These are phyloP conservation scores for Carex littledalei DNA, from an alignment of 176 grass and related monocot species.

Conservation along the genomic window DNA sequence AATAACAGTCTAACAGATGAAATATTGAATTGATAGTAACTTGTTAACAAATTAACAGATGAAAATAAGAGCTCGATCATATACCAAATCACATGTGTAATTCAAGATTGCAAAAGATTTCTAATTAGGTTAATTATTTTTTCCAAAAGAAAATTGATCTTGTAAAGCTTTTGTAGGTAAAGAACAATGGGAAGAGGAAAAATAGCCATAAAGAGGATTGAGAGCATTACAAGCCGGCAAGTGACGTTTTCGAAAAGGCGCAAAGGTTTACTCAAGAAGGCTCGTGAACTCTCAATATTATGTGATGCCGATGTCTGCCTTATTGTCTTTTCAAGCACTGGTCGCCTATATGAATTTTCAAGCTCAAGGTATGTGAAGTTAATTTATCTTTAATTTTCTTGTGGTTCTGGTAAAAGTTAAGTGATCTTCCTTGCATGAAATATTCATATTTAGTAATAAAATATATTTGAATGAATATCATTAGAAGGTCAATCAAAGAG, in stretches of 20 bases:
- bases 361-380: background rate
- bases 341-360: constrained; percentile 14
- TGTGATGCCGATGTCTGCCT: constrained; percentile 19
- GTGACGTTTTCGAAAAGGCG: constrained; percentile 23
- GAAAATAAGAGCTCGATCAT: background rate
- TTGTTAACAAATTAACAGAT: background rate
- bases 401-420: background rate
- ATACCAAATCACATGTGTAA: background rate
- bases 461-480: background rate
- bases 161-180: background rate
- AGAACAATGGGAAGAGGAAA: constrained; percentile 19
- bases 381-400: background rate
- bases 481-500: background rate
- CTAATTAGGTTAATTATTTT: background rate
- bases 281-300: constrained; percentile 18
- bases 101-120: background rate
- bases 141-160: background rate
- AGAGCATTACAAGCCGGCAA: constrained; percentile 18
- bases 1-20: background rate
- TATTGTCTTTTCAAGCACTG: constrained; percentile 14
- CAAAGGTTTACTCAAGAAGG: constrained; percentile 20
- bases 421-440: background rate
- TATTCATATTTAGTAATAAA: background rate
- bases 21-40: too few relatives aligned
- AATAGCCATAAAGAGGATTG: constrained; percentile 14